phyloP scores from a whole-genome alignment of 441 rosid genomes.

The Daphne laureola region DNA sequence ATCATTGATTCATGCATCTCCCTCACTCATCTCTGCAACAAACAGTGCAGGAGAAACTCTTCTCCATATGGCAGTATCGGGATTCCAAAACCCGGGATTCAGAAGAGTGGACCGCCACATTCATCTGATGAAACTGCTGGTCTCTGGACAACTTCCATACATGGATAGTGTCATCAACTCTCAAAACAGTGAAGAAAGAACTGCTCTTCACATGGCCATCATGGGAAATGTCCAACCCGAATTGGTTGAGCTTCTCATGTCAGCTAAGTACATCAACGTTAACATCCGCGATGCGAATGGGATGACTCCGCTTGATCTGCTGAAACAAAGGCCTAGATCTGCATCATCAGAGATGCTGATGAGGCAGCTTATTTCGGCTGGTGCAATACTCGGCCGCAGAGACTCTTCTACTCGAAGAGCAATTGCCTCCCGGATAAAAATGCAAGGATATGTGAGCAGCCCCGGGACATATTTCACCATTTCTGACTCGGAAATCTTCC shows the following conservation, averaged over 20 bases:
- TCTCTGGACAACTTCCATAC: conserved; percentile 24
- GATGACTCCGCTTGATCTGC: conserved; percentile 87
- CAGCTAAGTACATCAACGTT: conserved; percentile 54
- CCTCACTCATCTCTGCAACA: conserved; percentile 41
- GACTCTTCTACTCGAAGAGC: conserved; percentile 63
- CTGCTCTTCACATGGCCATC: conserved; percentile 83
- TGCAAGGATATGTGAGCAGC: conserved; percentile 60
- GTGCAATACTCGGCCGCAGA: conserved; percentile 62
- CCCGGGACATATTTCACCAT: conserved; percentile 81
- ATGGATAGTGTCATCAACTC: conserved; percentile 49
- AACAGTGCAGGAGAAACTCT: conserved; percentile 80
- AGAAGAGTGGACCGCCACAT: conserved; percentile 74
- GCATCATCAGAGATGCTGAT: conserved; percentile 71
- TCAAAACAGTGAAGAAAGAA: conserved; percentile 61
- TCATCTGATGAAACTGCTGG: conserved; percentile 67
- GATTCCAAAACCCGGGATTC: conserved; percentile 69
- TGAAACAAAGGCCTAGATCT: conserved; percentile 62
- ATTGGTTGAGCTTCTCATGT: conserved; percentile 78
- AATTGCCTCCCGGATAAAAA: conserved; percentile 71
- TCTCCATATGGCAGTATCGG: conserved; percentile 72
- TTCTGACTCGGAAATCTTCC: conserved; percentile 68
- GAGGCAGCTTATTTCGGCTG: conserved; percentile 72
- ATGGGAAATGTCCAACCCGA: conserved; percentile 65
- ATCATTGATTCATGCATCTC: conserved; percentile 51
- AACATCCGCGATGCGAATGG: conserved; percentile 59